Evolutionary conservation across 306 rosid genomes (phyloP).

Genomic region (Casuarina glauca): DNA sequence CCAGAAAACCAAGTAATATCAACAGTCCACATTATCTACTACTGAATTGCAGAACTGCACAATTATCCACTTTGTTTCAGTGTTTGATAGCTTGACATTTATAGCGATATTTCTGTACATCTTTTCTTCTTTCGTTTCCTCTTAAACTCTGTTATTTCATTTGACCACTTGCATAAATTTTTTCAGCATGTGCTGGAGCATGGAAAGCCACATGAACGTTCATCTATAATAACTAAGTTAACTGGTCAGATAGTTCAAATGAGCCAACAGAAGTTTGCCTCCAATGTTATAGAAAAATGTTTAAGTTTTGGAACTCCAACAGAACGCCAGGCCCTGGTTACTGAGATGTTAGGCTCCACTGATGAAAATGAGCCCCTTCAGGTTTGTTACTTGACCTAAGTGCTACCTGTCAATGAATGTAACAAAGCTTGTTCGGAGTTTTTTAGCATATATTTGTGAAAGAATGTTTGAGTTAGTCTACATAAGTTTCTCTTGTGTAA

Average conservation of each 20-base stretch:
- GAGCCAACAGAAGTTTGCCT: constrained; percentile 99
- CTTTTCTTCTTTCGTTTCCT: neutral
- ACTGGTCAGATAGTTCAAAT: constrained; percentile 85
- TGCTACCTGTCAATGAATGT: neutral
- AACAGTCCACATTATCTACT: too few species aligned
- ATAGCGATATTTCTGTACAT: neutral
- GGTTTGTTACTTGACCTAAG: constrained; percentile 45
- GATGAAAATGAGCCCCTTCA: constrained; percentile 99
- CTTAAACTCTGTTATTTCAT: neutral
- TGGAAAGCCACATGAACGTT: constrained; percentile 90
- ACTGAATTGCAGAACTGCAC: neutral
- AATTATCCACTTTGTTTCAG: too few species aligned
- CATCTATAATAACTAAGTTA: constrained; percentile 78
- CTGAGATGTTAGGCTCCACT: constrained; percentile 92
- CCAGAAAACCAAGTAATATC: too few species aligned
- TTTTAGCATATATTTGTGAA: neutral
- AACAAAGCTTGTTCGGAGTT: neutral
- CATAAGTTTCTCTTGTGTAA: neutral
- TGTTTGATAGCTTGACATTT: neutral
- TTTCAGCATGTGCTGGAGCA: constrained; percentile 84
- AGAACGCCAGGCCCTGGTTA: constrained; percentile 77
- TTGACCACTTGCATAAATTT: neutral
- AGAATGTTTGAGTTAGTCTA: neutral
- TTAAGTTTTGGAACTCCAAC: constrained; percentile 80
- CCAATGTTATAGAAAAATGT: constrained; percentile 90